Conservation (phyloP, 768 basidiomycete species). For the Pleurotus platypus region DNA sequence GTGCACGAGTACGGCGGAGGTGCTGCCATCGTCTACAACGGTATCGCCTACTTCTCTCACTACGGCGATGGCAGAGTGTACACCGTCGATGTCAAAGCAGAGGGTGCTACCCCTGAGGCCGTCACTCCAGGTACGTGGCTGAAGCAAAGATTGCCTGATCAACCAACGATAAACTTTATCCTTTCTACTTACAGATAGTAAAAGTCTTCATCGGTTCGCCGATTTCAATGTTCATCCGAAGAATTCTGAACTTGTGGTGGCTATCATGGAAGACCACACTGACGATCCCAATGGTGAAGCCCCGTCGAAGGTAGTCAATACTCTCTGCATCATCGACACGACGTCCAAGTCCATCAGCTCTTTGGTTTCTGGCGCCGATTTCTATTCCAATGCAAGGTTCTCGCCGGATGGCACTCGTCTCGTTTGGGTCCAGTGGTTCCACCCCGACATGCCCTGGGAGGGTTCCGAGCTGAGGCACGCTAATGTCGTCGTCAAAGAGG, state of each 20-base stretch:
- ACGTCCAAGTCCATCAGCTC: constrained; percentile 29
- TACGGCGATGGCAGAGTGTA: constrained; percentile 52
- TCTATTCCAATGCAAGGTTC: constrained; percentile 57
- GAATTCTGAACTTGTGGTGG: constrained; percentile 40
- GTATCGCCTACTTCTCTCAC: constrained; percentile 58
- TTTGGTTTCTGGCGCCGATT: constrained; percentile 50
- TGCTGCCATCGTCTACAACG: constrained; percentile 47
- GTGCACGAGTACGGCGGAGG: constrained; percentile 77
- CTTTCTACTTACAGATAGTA: constrained; percentile 26
- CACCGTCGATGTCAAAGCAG: constrained; percentile 19
- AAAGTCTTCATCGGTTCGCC: constrained; percentile 42
- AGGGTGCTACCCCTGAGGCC: constrained; percentile 28
- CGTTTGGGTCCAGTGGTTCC: constrained; percentile 66
- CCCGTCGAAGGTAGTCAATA: constrained; percentile 42
- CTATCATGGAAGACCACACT: constrained; percentile 61
- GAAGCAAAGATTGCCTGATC: constrained; percentile 1
- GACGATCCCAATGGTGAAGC: constrained; percentile 20
- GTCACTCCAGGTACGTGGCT: constrained; percentile 49
- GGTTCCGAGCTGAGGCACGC: constrained; percentile 54
- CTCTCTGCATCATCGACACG: constrained; percentile 45
- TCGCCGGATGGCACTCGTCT: constrained; percentile 56
- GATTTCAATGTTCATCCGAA: constrained; percentile 50
- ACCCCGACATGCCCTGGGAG: constrained; percentile 62
- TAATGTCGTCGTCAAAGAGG: constrained; percentile 28
- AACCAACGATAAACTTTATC: background rate